These are phyloP conservation scores for Boletus tylopilopsis DNA, from an alignment of 768 basidiomycete genomes.

Conservation along the genomic window DNA sequence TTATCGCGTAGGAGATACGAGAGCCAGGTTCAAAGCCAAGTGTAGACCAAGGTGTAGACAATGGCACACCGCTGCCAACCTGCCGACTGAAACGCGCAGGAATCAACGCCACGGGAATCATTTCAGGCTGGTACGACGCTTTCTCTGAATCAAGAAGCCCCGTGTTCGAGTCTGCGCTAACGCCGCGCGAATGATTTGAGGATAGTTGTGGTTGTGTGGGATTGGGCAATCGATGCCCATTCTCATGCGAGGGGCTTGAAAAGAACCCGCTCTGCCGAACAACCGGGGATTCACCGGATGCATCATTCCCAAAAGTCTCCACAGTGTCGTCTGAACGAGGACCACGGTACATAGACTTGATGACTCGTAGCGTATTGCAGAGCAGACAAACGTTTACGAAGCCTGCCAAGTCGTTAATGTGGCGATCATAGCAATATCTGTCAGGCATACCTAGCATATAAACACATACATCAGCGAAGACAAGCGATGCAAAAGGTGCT, in stretches of 20 bases:
- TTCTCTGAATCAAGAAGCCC: constrained; percentile 11
- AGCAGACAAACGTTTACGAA: constrained; percentile 62
- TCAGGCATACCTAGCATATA: constrained; percentile 49
- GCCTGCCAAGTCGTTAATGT: constrained; percentile 37
- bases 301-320: constrained; percentile 23
- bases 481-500: constrained; percentile 44
- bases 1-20: neutral
- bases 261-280: neutral
- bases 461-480: constrained; percentile 50
- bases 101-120: neutral
- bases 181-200: constrained; percentile 9
- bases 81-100: constrained; percentile 12
- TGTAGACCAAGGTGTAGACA: too few relatives aligned
- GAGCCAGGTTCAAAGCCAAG: neutral
- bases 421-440: neutral
- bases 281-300: constrained; percentile 21
- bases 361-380: constrained; percentile 62
- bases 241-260: constrained; percentile 1
- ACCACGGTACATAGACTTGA: constrained; percentile 49
- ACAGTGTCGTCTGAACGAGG: constrained; percentile 9
- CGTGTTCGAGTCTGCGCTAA: constrained; percentile 19
- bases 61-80: constrained; percentile 2
- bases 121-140: constrained; percentile 4
- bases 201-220: neutral
- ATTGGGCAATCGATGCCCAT: neutral